phyloP scores from a whole-genome alignment of 345 rosid genomes.

The Eucalyptus urophylla region DNA sequence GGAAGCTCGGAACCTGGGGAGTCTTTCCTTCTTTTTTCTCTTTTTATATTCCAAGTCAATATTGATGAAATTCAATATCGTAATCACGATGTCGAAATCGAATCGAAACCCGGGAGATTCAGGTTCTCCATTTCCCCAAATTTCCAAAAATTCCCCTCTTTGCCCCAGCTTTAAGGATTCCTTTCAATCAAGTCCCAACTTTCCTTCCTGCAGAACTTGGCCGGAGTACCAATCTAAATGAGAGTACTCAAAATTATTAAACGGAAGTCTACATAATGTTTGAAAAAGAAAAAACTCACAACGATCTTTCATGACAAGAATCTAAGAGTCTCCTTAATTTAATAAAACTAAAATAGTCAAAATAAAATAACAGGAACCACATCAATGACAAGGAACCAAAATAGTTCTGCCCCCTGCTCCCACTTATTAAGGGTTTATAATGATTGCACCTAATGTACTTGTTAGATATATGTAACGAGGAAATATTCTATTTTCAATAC shows the following conservation, averaged over 20 bases:
- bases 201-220: background rate
- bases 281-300: background rate
- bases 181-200: background rate
- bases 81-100: background rate
- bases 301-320: fast-evolving
- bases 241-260: background rate
- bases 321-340: background rate
- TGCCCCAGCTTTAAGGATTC: background rate
- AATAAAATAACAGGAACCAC: background rate
- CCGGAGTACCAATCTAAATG: background rate
- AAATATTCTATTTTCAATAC: fast-evolving
- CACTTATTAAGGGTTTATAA: too few species aligned
- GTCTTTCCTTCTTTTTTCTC: background rate
- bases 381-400: background rate
- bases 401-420: background rate
- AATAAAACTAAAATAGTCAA: background rate
- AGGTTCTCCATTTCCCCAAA: background rate
- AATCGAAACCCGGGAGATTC: background rate
- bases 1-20: background rate
- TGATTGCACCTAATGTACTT: background rate
- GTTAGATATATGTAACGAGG: background rate
- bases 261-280: background rate
- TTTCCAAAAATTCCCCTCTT: background rate
- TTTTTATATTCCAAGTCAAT: background rate
- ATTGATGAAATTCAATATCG: background rate